A percentile compares a stretch with the other conserved stretches of the same genome.
Conservation (phyloP, 768 basidiomycete species). For the Ramaria sp. region DNA sequence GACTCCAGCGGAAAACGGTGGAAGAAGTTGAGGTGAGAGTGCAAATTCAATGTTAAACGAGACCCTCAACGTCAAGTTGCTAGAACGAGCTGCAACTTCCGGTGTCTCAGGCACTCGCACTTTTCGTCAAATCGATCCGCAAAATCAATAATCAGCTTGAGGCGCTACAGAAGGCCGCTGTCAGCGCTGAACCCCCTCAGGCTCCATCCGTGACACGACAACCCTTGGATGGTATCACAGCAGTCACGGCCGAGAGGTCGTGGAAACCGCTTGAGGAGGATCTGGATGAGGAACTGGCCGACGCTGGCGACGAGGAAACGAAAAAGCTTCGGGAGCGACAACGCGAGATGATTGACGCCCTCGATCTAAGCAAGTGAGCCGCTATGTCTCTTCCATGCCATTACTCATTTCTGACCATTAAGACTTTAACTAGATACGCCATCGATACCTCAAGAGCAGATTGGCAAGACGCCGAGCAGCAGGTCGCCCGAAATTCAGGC, state of each 20-base stretch:
- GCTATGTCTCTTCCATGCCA: not conserved
- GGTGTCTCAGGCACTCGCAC: constrained; percentile 77
- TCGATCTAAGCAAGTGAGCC: constrained; percentile 82
- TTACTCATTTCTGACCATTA: constrained; percentile 2
- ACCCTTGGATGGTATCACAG: constrained; percentile 13
- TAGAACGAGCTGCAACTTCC: constrained; percentile 75
- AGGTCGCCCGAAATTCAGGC: constrained; percentile 44
- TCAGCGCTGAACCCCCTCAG: constrained; percentile 51
- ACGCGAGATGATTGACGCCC: constrained; percentile 74
- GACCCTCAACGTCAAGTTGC: not conserved
- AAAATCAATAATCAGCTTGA: constrained; percentile 69
- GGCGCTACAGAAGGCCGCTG: constrained; percentile 70
- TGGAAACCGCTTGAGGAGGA: constrained; percentile 37
- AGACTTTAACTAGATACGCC: constrained; percentile 22
- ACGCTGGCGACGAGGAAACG: constrained; percentile 64
- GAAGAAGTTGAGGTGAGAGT: constrained; percentile 78
- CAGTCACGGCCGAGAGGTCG: constrained; percentile 13
- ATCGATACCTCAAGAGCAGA: constrained; percentile 63
- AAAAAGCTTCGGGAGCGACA: constrained; percentile 54
- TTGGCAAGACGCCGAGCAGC: constrained; percentile 66
- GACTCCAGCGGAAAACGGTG: constrained; percentile 79
- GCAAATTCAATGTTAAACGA: not conserved
- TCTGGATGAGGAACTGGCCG: constrained; percentile 61
- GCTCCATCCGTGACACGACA: constrained; percentile 20
- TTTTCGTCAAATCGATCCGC: constrained; percentile 85